A percentile compares a stretch with the other conserved stretches of the same genome.
Conservation (phyloP, 169 alveolate species). For the Toxoplasma gondii region DNA sequence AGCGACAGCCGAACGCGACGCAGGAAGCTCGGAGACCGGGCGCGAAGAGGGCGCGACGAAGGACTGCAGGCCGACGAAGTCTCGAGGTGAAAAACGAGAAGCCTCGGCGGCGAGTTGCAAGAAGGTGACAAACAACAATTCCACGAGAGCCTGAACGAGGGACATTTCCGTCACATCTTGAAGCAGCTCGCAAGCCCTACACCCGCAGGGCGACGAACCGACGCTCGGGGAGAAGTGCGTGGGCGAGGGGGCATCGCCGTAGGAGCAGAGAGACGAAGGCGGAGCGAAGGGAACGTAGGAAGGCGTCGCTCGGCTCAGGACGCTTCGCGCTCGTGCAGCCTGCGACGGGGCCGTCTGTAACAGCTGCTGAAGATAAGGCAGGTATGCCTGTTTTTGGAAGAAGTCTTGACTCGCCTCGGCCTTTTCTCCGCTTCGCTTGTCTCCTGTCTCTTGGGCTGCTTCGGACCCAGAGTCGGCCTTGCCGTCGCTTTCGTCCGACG, state of each 20-base stretch:
- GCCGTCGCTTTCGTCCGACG: not conserved
- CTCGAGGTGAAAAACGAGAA: not conserved
- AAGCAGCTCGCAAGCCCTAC: not conserved
- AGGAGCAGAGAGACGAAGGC: not conserved
- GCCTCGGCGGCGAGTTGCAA: not conserved
- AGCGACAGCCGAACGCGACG: not conserved
- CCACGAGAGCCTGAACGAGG: slow-evolving; percentile 14
- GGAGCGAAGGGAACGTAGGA: not conserved
- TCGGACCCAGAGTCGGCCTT: not conserved
- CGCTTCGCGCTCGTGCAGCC: not conserved
- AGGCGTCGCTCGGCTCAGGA: not conserved
- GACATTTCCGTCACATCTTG: not conserved
- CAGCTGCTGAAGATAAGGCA: not conserved
- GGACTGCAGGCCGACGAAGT: not conserved
- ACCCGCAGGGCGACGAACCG: not conserved
- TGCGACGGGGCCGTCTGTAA: not conserved
- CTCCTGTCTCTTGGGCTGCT: not conserved
- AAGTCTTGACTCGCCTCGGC: not conserved
- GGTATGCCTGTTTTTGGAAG: not conserved
- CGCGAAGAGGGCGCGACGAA: not conserved
- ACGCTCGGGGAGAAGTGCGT: not conserved
- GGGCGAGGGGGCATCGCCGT: not conserved
- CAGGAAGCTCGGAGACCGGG: not conserved
- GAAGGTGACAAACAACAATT: not conserved
- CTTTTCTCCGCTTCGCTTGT: not conserved